phyloP scores from a whole-genome alignment of 1,284 basidiomycete species.

The Rhodotorula mucilaginosa region DNA sequence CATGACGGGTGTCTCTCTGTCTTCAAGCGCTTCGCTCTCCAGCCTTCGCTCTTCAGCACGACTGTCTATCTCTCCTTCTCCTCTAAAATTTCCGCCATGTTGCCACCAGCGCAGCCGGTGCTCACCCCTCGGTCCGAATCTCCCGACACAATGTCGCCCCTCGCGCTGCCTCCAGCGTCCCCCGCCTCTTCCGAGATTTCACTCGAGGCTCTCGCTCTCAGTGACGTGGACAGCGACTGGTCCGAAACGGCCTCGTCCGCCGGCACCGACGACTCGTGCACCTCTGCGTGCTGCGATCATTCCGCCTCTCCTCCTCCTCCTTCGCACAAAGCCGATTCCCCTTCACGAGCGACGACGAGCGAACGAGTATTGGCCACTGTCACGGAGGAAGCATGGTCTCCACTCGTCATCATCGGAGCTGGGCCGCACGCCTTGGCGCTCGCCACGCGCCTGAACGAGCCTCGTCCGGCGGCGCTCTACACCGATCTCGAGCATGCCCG shows the following conservation, averaged over 20 bases:
- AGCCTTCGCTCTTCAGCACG: too few relatives aligned
- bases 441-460: slow-evolving; percentile 41
- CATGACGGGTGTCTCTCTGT: too few relatives aligned
- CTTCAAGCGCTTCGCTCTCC: too few relatives aligned
- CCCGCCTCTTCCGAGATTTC: slow-evolving; percentile 6
- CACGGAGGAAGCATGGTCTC: slow-evolving; percentile 1
- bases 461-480: slow-evolving; percentile 43
- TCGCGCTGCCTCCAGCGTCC: background rate
- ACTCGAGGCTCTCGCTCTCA: background rate
- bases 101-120: background rate
- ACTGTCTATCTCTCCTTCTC: background rate
- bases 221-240: background rate
- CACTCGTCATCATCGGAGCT: slow-evolving; percentile 40
- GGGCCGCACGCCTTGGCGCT: slow-evolving; percentile 45
- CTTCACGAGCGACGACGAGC: background rate
- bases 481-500: slow-evolving; percentile 46
- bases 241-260: background rate
- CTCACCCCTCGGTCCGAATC: background rate
- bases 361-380: background rate
- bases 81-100: background rate
- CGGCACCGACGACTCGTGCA: slow-evolving; percentile 8
- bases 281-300: slow-evolving; percentile 10
- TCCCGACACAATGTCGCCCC: background rate
- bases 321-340: too few relatives aligned
- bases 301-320: background rate